Percentiles rank a stretch among this genome's conserved stretches.
Evolutionary conservation across 306 rosid species (phyloP).

Genomic region (Vachellia pachyceras): DNA sequence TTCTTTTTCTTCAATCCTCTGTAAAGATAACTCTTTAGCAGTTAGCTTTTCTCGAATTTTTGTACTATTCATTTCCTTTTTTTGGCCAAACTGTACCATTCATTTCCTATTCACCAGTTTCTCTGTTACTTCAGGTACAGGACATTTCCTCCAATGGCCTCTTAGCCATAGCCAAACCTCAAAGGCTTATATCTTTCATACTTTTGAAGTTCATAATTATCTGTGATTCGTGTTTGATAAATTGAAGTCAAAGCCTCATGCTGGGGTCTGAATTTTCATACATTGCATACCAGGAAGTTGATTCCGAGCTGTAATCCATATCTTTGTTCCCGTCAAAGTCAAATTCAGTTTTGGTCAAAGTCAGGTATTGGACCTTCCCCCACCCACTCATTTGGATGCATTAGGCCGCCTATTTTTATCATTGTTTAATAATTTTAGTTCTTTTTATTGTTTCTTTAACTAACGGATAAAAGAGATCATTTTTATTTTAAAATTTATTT

Average conservation of each 20-base stretch:
- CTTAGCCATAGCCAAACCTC: not conserved
- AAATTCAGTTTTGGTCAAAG: not conserved
- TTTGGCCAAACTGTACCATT: too few relatives aligned
- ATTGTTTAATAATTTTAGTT: not conserved
- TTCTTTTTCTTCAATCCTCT: not conserved
- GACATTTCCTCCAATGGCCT: not conserved
- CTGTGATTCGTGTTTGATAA: not conserved
- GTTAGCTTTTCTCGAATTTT: not conserved
- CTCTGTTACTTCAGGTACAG: not conserved
- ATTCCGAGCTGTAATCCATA: not conserved
- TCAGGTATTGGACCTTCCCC: not conserved
- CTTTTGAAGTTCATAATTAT: not conserved
- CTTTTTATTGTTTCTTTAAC: not conserved
- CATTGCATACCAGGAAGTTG: not conserved
- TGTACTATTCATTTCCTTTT: not conserved
- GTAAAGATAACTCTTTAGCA: not conserved
- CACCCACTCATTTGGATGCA: not conserved
- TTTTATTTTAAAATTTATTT: not conserved
- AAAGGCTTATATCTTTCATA: not conserved
- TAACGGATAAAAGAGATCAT: not conserved
- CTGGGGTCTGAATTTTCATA: not conserved
- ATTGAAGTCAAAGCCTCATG: not conserved
- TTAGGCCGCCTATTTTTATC: not conserved
- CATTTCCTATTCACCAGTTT: not conserved
- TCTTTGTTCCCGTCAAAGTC: not conserved